Evolutionary conservation across 2,329 filamentous ascomycete species (phyloP), one percentile per base, ranked within the genome.

Genomic region (Penicillium sp.): DNA sequence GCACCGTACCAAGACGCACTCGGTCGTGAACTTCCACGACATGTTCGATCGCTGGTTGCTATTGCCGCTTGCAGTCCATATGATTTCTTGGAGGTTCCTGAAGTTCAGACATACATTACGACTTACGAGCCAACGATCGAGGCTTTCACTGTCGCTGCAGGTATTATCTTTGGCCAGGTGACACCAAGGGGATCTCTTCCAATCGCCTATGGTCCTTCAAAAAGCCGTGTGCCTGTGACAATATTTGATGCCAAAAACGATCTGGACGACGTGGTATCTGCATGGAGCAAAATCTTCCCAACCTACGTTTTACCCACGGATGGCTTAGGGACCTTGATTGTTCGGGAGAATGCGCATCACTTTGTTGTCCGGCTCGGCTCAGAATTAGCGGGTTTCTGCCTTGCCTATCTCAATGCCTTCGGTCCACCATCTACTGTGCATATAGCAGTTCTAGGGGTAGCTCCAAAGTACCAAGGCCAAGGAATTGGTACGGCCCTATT

Each of bases 41-140:
- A 65, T 35, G 61, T 66, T 26, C 65, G 65, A 5, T 71, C 67
- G 9, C 47, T 78, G 39, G 71, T 79, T 45, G 64, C 69, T 11
- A 67, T 80, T 58, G 77, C 76, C 29, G 76, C 74, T 4, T 77
- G 75, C 55, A 76, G 71, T 59, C 77, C 78, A 2, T 79, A 79
- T 54, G 78, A 80, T 57, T 78, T 80, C 26, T 62, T 79, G 4
- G 68, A 76, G 22, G 70, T 71, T 10, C 55, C 57, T 1, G 63
- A 61, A 8, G 68, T 78, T 29, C 68, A 69, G 51, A 79, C 77
- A 19, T 79, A 79, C 49, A 69, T 80, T 33, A 64, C 75, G 6
- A 79, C 74, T 6, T 79, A 79, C 51, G 78, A 80, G 50, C 77
- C 77, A 14, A 80, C 75, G 0, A 50, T 71, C 13, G 74, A 76